These are phyloP conservation scores for Pseudogymnoascus destructans DNA, from an alignment of 2,329 filamentous ascomycete genomes.

Conservation along the genomic window DNA sequence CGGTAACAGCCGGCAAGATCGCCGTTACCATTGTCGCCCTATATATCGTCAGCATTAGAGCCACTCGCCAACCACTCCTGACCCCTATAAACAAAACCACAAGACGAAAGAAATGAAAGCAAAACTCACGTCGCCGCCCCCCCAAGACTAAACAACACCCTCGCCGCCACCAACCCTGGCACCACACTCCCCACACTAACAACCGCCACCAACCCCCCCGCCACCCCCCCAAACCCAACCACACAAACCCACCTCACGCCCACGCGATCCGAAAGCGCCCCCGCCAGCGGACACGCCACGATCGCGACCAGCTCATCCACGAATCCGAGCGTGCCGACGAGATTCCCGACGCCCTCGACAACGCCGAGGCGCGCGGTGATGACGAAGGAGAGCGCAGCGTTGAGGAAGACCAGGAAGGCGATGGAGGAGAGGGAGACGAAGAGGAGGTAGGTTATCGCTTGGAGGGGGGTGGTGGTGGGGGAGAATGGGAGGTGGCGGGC, in stretches of 20 bases:
- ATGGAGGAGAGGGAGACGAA: conserved; percentile 79
- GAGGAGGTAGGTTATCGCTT: conserved; percentile 63
- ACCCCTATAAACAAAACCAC: not conserved
- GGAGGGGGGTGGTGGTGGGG: conserved; percentile 43
- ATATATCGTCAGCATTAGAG: conserved; percentile 6
- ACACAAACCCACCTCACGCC: conserved; percentile 63
- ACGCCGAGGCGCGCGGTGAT: conserved; percentile 71
- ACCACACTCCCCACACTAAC: conserved; percentile 82
- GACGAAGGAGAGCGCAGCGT: conserved; percentile 72
- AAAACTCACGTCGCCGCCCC: conserved; percentile 65
- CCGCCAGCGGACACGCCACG: conserved; percentile 69
- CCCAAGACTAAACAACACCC: conserved; percentile 79
- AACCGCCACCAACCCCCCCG: conserved; percentile 61
- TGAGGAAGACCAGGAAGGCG: conserved; percentile 80
- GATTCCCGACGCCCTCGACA: conserved; percentile 59
- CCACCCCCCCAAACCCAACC: conserved; percentile 71
- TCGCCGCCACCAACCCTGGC: conserved; percentile 71
- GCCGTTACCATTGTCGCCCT: conserved; percentile 93
- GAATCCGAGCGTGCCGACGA: conserved; percentile 75
- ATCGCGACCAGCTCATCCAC: conserved; percentile 73
- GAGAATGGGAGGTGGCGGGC: conserved; percentile 37
- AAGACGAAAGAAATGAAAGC: not conserved
- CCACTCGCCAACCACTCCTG: not conserved
- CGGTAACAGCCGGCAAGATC: conserved; percentile 62
- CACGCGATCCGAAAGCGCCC: conserved; percentile 61